Evolutionary conservation across 176 grass and related monocot genomes (phyloP).

Genomic region (Eragrostis nindensis): DNA sequence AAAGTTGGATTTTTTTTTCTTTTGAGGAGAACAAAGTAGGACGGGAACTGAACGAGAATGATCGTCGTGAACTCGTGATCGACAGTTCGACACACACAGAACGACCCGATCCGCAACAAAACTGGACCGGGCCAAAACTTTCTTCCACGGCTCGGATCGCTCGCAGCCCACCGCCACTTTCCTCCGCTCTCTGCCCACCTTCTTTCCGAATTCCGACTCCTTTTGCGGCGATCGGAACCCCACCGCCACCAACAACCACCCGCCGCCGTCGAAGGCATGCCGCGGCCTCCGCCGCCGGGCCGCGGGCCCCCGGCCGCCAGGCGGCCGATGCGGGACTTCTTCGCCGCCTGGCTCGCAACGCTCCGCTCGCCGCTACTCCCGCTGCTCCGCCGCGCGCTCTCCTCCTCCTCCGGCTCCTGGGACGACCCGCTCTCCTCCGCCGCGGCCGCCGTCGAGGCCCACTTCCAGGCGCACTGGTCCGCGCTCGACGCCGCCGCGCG

Average conservation of each 20-base stretch:
- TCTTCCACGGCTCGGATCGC: not conserved
- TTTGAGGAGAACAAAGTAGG: no score
- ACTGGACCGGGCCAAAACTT: conserved; percentile 28
- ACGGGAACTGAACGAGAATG: no score
- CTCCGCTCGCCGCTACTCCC: conserved; percentile 66
- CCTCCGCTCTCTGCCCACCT: not conserved
- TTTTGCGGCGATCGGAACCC: conserved; percentile 15
- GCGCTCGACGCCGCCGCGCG: conserved; percentile 60
- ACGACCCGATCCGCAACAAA: no score
- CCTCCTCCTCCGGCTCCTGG: conserved; percentile 49
- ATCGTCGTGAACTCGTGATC: no score
- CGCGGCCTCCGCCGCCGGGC: conserved; percentile 45
- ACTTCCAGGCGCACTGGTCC: conserved; percentile 65
- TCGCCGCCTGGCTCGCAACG: conserved; percentile 58
- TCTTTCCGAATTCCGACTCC: conserved; percentile 15
- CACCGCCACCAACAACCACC: conserved; percentile 16
- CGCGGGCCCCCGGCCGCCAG: conserved; percentile 42
- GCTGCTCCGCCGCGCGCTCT: conserved; percentile 59
- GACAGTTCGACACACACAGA: no score
- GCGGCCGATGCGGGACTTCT: conserved; percentile 60
- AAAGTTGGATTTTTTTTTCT: no score
- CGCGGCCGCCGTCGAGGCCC: conserved; percentile 51
- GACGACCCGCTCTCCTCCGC: conserved; percentile 52
- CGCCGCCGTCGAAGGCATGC: conserved; percentile 36
- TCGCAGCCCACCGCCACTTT: conserved; percentile 17